Base-by-base conservation (phyloP, 257 asterid genomes). In the Solanum bulbocastanum region DNA sequence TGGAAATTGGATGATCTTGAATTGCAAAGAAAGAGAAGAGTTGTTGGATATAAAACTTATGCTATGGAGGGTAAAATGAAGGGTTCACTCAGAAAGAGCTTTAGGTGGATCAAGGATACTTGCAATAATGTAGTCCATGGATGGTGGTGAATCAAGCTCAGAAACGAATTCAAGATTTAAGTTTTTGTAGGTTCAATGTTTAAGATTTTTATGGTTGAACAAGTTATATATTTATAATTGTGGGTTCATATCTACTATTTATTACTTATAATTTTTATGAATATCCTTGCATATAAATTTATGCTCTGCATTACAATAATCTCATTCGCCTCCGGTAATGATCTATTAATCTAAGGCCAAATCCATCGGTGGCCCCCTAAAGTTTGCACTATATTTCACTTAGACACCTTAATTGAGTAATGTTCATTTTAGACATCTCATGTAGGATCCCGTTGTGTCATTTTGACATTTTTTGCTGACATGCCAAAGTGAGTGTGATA, bases 1-100 rank as follows among this genome's bases (percentile, higher is more conserved):
- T 92, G 95, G 95, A 92, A 90, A 36, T 88, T 94, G n/a, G 88
- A 68, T 86, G 96, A 95, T 86, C 94, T 94, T 56, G 98, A 96
- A 33, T 85, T 94, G 89, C 98, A 92, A 88, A 94, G 98, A 90
- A 96, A 96, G 88, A 96, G 92, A 90, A 94, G 98, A 87, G 95
- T 96, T 83, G 98, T 91, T 52, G 86, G 94, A 7, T 96, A 96
- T 49, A 93, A 92, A 78, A 94, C 96, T 13, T 96, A 93, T 40
- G 89, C 92, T 5, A 86, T 93, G 52, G 98, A 94, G 60, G 95
- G 95, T 6, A 92, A 94, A 88, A 89, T 96, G 95, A 96, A 95
- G 90, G 98, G 96, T 25, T 93, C 95, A 89, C 27, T 96, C 4
- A 92, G 91, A 49, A 94, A 91, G 91, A 96, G 96, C 87, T 92